phyloP scores from a whole-genome alignment of 805 yeast species.

The Candida oleophila region DNA sequence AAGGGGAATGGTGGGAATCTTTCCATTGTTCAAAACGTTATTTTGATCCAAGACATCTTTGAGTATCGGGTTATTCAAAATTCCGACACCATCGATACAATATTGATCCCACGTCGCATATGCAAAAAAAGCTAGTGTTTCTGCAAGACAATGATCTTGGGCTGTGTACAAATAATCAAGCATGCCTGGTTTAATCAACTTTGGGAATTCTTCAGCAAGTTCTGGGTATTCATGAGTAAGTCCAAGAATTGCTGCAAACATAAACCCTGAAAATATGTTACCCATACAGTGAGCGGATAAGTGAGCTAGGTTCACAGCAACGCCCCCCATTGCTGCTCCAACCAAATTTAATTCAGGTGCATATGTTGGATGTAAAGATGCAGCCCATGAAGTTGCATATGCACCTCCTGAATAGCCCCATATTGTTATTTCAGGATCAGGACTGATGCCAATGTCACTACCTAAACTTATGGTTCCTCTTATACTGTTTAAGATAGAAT shows the following conservation, averaged over 20 bases:
- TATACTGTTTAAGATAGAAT: constrained; percentile 17
- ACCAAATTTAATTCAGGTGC: constrained; percentile 27
- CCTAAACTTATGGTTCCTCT: constrained; percentile 13
- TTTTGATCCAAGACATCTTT: constrained; percentile 1
- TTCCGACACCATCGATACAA: constrained; percentile 5
- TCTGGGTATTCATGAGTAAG: constrained; percentile 22
- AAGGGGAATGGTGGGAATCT: constrained; percentile 18
- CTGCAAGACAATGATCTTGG: constrained; percentile 5
- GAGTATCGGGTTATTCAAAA: constrained; percentile 2
- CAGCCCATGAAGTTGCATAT: constrained; percentile 26
- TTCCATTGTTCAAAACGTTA: constrained; percentile 4
- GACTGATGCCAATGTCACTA: constrained; percentile 13
- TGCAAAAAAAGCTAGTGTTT: not conserved
- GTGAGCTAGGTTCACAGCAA: constrained; percentile 20
- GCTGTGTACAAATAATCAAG: constrained; percentile 2
- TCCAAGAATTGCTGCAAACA: constrained; percentile 19
- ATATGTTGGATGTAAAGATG: constrained; percentile 22
- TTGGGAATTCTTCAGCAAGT: constrained; percentile 7
- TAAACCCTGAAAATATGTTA: constrained; percentile 18
- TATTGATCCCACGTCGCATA: not conserved
- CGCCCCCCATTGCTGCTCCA: constrained; percentile 28
- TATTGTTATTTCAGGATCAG: constrained; percentile 13
- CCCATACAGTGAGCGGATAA: constrained; percentile 18
- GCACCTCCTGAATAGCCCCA: constrained; percentile 34
- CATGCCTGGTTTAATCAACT: constrained; percentile 4